Conservation (phyloP, 2,329 filamentous ascomycete genomes). For the Gaeumannomyces sp. region DNA sequence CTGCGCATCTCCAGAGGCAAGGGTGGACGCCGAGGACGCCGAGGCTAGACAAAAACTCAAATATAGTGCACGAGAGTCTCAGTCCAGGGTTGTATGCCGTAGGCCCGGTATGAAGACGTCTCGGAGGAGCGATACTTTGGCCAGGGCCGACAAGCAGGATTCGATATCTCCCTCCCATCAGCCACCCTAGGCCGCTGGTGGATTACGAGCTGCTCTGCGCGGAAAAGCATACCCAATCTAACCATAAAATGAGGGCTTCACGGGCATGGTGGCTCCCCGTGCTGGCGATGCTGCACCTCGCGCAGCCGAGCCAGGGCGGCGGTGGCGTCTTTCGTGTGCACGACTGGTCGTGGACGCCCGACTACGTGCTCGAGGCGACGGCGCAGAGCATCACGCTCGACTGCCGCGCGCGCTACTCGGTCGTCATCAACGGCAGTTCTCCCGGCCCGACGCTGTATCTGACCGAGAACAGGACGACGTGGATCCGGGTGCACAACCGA, state of each 20-base stretch:
- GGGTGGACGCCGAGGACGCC: too few species aligned
- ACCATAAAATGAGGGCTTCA: not conserved
- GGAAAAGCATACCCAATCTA: too few species aligned
- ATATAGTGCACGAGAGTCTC: too few species aligned
- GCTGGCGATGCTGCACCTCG: not conserved
- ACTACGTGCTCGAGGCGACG: slow-evolving; percentile 40
- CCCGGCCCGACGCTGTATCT: slow-evolving; percentile 45
- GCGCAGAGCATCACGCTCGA: slow-evolving; percentile 33
- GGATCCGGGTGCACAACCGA: slow-evolving; percentile 55
- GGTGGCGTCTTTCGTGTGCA: slow-evolving; percentile 15
- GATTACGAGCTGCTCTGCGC: too few species aligned
- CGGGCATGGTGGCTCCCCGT: not conserved
- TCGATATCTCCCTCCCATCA: too few species aligned
- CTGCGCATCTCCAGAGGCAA: too few species aligned
- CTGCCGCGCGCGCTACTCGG: slow-evolving; percentile 34
- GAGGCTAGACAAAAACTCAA: too few species aligned
- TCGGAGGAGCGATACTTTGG: too few species aligned
- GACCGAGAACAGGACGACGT: slow-evolving; percentile 37
- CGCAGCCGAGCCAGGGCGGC: not conserved
- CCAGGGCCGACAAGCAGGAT: too few species aligned
- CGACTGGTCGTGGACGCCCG: slow-evolving; percentile 29
- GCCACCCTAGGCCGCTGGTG: too few species aligned
- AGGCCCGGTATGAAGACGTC: too few species aligned
- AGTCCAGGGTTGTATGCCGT: too few species aligned
- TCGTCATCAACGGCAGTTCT: slow-evolving; percentile 45